These are phyloP conservation scores for Termitomyces sp. DNA, from an alignment of 768 basidiomycete species.

Conservation along the genomic window DNA sequence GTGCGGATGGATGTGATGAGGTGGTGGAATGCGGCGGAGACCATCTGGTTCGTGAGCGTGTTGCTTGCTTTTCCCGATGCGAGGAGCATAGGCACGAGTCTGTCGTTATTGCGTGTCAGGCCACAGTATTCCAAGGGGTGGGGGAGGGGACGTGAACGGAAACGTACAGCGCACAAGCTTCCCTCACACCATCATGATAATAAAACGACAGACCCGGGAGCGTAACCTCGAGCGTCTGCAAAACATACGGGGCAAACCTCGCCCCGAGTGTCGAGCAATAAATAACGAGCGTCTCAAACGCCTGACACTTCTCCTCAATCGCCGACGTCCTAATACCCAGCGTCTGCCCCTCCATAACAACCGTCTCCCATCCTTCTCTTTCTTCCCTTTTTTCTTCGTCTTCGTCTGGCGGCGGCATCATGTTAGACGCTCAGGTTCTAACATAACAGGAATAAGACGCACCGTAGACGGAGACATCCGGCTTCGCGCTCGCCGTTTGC, in stretches of 20 bases:
- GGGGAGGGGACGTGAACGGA: no score
- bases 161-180: slow-evolving; percentile 71
- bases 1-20: slow-evolving; percentile 55
- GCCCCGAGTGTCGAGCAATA: slow-evolving; percentile 66
- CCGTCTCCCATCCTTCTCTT: slow-evolving; percentile 74
- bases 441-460: no score
- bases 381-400: slow-evolving; percentile 50
- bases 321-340: slow-evolving; percentile 75
- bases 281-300: slow-evolving; percentile 82
- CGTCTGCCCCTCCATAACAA: slow-evolving; percentile 71
- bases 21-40: slow-evolving; percentile 60
- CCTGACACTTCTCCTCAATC: slow-evolving; percentile 85
- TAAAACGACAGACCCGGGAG: slow-evolving; percentile 69
- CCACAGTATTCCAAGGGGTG: no score
- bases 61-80: slow-evolving; percentile 61
- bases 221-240: slow-evolving; percentile 66
- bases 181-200: slow-evolving; percentile 82
- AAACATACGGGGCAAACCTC: slow-evolving; percentile 67
- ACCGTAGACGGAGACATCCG: slow-evolving; percentile 74
- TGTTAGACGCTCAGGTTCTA: no score
- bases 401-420: slow-evolving; percentile 38
- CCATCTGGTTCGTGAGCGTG: slow-evolving; percentile 64
- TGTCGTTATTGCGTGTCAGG: no score
- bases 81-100: slow-evolving; percentile 68
- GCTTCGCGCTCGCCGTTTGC: slow-evolving; percentile 71